Evolutionary conservation across 805 yeast species (phyloP), one percentile per base, ranked within the genome.

Genomic region (Candida corydali): DNA sequence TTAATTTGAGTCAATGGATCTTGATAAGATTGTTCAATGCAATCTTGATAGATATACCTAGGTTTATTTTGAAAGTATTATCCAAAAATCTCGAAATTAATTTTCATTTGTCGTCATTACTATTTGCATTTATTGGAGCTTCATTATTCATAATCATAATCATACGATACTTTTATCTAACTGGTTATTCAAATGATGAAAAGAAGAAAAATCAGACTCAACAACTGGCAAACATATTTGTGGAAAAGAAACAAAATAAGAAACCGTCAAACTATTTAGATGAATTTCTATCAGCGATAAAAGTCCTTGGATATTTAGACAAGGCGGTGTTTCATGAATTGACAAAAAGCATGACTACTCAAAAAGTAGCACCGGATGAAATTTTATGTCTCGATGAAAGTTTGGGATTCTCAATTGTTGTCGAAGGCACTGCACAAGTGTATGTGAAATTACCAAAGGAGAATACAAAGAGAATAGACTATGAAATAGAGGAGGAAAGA

Each of bases 291-390:
- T 76, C 86, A 34, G 98, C 96, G 3, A 86, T 93, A 45, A 88
- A 87, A 59, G 83, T 93, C 5, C 93, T 91, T 64, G 98, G 98
- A 2, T 91, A 91, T 57, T 68, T 91, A 33, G 98, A 91, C 46
- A 74, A 82, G 42, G 83, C 86, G 2, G 96, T 91, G 1, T 89
- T 91, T 57, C 94, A 89, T 53, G 98, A 89, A 51, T 71, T 91
- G 48, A 89, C 98, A 3, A 82, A 85, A 52, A 83, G 83, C 42
- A 87, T 91, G 86, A 86, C 86, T 37, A 91, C 98, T 1, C 87
- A 86, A 52, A 82, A 85, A 42, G 56, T 91, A 26, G 80, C 80
- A 18, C 73, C 76, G 4, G 91, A 86, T 25, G 98, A 91, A 54
- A 71, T 83, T 8, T 61, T 93, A 23, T 70, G 78, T 33, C 59